Conservation (phyloP, 345 rosid species). For the Trapa incisa region DNA sequence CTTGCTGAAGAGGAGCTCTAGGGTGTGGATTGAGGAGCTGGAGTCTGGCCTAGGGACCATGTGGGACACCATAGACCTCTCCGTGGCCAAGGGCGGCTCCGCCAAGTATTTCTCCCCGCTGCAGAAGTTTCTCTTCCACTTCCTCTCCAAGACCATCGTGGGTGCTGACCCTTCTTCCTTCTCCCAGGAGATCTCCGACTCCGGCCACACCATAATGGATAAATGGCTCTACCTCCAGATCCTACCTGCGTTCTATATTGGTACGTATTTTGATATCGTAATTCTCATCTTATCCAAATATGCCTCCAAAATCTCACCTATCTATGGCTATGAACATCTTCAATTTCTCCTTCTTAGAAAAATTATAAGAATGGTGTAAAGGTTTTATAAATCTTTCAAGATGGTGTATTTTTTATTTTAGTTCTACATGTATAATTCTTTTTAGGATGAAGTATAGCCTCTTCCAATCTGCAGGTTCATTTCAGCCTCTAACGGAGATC, state of each 20-base stretch:
- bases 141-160: slow-evolving; percentile 38
- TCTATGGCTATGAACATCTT: too few relatives aligned
- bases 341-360: too few relatives aligned
- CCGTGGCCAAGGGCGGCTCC: slow-evolving; percentile 25
- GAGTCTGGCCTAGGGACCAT: slow-evolving; percentile 33
- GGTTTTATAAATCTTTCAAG: too few relatives aligned
- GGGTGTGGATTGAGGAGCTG: slow-evolving; percentile 43
- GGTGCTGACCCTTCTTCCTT: slow-evolving; percentile 53
- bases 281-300: too few relatives aligned
- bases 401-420: too few relatives aligned
- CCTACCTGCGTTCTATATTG: slow-evolving; percentile 40
- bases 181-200: slow-evolving; percentile 25
- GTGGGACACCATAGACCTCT: slow-evolving; percentile 41
- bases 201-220: slow-evolving; percentile 38
- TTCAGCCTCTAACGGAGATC: slow-evolving; percentile 57
- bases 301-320: too few relatives aligned
- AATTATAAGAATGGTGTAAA: too few relatives aligned
- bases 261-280: background rate
- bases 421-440: too few relatives aligned
- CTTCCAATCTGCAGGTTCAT: background rate
- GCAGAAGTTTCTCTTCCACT: slow-evolving; percentile 45
- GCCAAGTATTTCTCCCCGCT: slow-evolving; percentile 30
- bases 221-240: slow-evolving; percentile 59
- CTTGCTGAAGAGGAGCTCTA: slow-evolving; percentile 56
- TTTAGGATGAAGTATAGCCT: too few relatives aligned